Evolutionary conservation across 2,329 filamentous ascomycete species (phyloP).

Genomic region (Coniella vitis): DNA sequence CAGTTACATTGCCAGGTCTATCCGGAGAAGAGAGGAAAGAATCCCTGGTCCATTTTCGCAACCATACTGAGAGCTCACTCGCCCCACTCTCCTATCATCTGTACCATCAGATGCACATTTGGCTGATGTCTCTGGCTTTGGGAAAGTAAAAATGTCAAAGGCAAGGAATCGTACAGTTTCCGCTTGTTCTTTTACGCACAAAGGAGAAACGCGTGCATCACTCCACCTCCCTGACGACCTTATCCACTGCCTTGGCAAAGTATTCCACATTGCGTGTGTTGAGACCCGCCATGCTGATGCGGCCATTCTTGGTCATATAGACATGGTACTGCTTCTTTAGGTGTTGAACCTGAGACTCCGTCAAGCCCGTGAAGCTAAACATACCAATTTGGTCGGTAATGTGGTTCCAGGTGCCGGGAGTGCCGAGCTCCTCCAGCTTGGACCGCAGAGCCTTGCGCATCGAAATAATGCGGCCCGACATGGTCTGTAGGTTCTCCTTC

Average conservation of each 20-base stretch:
- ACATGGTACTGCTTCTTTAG: slow-evolving; percentile 66
- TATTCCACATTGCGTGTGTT: slow-evolving; percentile 91
- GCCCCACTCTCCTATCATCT: too few relatives aligned
- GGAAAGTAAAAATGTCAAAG: too few relatives aligned
- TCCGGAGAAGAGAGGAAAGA: too few relatives aligned
- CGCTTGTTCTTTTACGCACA: too few relatives aligned
- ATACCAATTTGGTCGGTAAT: slow-evolving; percentile 99
- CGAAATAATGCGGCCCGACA: slow-evolving; percentile 89
- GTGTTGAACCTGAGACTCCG: slow-evolving; percentile 64
- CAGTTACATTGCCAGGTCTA: too few relatives aligned
- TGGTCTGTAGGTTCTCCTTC: slow-evolving; percentile 85
- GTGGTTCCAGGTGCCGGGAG: slow-evolving; percentile 90
- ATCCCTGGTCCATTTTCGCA: too few relatives aligned
- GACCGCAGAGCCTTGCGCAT: slow-evolving; percentile 76
- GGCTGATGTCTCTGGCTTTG: too few relatives aligned
- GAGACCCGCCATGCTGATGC: slow-evolving; percentile 97
- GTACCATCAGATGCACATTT: too few relatives aligned
- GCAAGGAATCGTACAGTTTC: too few relatives aligned
- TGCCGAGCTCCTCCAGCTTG: slow-evolving; percentile 77
- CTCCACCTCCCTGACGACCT: slow-evolving; percentile 58
- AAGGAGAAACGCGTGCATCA: too few relatives aligned
- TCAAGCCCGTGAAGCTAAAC: slow-evolving; percentile 90
- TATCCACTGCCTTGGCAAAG: slow-evolving; percentile 82
- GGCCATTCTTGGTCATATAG: slow-evolving; percentile 96
- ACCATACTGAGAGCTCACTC: too few relatives aligned